Conservation (phyloP, 306 rosid species). For the Ammopiptanthus mongolicus region DNA sequence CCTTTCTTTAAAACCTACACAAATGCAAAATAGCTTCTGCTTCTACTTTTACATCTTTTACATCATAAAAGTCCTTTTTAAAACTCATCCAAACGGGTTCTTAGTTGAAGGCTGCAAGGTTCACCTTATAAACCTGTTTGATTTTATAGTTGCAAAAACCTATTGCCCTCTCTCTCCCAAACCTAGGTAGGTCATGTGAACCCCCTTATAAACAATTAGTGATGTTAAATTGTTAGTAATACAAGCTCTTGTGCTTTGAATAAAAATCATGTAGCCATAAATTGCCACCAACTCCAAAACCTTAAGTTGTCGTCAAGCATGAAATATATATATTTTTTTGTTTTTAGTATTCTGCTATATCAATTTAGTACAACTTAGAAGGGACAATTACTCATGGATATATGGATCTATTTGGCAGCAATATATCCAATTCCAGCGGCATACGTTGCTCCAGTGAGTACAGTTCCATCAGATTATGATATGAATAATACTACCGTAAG, state of each 20-base stretch:
- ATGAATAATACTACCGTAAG: constrained; percentile 78
- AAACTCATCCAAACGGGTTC: no score
- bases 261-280: no score
- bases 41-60: no score
- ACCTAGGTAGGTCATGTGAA: no score
- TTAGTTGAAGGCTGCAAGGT: no score
- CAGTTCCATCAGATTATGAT: constrained; percentile 60
- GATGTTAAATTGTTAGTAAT: no score
- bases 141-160: neutral
- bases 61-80: no score
- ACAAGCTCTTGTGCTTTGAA: neutral
- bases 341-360: neutral
- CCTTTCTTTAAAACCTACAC: no score
- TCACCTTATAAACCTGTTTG: neutral
- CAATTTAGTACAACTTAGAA: neutral
- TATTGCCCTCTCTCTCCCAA: no score
- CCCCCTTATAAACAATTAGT: no score
- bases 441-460: constrained; percentile 51
- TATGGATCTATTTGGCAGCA: constrained; percentile 37
- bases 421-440: constrained; percentile 58
- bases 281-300: neutral
- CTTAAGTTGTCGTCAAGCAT: neutral
- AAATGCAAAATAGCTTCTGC: no score
- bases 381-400: neutral
- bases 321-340: neutral